A percentile compares a stretch with the other conserved stretches of the same genome.
Conservation (phyloP, 345 rosid species). For the Aegle marmelos region DNA sequence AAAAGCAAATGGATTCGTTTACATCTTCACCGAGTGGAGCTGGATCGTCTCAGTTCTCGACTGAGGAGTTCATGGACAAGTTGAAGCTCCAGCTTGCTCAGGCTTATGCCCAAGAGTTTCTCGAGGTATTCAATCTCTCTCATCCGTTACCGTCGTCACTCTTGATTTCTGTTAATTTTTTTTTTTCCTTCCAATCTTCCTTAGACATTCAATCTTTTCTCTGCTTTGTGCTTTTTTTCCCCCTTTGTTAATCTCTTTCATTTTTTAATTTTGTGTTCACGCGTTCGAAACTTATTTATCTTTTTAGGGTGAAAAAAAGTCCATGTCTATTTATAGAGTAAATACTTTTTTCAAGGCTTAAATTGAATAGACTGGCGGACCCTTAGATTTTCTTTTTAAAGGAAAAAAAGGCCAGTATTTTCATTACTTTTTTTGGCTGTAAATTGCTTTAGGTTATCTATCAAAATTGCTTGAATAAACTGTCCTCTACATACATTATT, state of each 20-base stretch:
- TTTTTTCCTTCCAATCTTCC: neutral
- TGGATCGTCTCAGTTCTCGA: conserved; percentile 42
- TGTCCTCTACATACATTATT: neutral
- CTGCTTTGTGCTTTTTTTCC: neutral
- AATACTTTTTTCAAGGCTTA: neutral
- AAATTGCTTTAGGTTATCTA: neutral
- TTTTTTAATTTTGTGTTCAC: neutral
- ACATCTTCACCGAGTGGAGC: conserved; percentile 46
- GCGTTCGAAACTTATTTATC: neutral
- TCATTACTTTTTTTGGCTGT: neutral
- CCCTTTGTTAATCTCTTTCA: too few species aligned
- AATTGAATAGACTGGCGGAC: neutral
- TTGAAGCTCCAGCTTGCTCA: conserved; percentile 67
- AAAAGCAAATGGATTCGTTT: conserved; percentile 58
- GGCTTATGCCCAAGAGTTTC: conserved; percentile 77
- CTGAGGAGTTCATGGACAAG: conserved; percentile 64
- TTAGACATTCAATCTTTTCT: neutral
- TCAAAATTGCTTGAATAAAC: neutral
- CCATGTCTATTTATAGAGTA: neutral
- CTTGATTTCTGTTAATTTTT: too few species aligned
- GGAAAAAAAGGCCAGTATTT: neutral
- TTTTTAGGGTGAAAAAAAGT: neutral
- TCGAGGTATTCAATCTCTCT: conserved; percentile 46
- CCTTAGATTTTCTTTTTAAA: neutral
- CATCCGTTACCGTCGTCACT: neutral